Evolutionary conservation across 164 flowering plant genomes (phyloP).

Genomic region (Piper longum): DNA sequence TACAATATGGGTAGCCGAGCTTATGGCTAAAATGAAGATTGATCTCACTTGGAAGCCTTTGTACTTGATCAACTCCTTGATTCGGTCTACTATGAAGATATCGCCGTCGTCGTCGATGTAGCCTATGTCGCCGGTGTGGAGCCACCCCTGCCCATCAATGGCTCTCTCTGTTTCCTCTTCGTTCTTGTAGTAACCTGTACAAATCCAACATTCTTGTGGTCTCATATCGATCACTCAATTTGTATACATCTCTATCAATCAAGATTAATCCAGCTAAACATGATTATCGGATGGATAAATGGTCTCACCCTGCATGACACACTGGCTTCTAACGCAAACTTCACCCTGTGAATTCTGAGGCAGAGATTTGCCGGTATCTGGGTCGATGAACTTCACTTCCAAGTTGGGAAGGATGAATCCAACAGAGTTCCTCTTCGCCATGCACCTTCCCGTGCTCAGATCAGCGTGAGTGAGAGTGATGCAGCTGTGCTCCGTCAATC

Average conservation of each 20-base stretch:
- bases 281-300: not conserved
- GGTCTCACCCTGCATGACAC: conserved; percentile 78
- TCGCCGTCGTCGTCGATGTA: conserved; percentile 93
- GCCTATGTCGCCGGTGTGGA: conserved; percentile 93
- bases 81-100: conserved; percentile 83
- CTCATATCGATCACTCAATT: not conserved
- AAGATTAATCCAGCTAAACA: not conserved
- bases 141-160: conserved; percentile 74
- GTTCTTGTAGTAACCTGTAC: conserved; percentile 69
- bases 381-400: conserved; percentile 84
- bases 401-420: conserved; percentile 84
- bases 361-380: conserved; percentile 59
- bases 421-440: conserved; percentile 71
- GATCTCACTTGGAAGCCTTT: conserved; percentile 90
- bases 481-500: conserved; percentile 97
- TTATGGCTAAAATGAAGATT: not conserved
- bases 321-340: conserved; percentile 86
- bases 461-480: conserved; percentile 73
- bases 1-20: not conserved
- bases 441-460: conserved; percentile 23
- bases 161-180: conserved; percentile 63
- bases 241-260: no score
- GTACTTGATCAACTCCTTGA: conserved; percentile 91
- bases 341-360: conserved; percentile 76
- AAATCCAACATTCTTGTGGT: no score